Percentiles rank a stretch among this genome's conserved stretches.
These are phyloP conservation scores for Metroxylon sagu DNA, from an alignment of 176 grass and related monocot species.

Conservation along the genomic window DNA sequence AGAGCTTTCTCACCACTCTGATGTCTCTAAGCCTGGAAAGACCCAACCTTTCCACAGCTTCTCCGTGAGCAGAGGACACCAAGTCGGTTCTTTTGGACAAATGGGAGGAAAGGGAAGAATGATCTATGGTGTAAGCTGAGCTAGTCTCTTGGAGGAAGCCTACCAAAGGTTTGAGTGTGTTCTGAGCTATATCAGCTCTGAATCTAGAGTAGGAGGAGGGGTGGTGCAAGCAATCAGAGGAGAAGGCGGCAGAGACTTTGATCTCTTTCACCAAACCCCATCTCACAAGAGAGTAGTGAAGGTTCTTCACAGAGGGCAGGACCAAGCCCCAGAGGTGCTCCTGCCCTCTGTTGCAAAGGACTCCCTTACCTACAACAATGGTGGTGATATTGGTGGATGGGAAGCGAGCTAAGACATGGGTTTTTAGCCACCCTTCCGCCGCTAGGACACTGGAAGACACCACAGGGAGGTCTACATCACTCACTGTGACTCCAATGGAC, in stretches of 20 bases:
- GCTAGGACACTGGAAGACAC: slow-evolving; percentile 26
- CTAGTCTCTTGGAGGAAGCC: not conserved
- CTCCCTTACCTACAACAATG: slow-evolving; percentile 18
- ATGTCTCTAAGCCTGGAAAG: not conserved
- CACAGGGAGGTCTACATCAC: slow-evolving; percentile 14
- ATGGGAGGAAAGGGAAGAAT: not conserved
- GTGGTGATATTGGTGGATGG: slow-evolving; percentile 22
- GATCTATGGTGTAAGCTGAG: not conserved
- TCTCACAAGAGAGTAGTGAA: slow-evolving; percentile 30
- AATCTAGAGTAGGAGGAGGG: too few species aligned
- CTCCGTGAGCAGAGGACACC: not conserved
- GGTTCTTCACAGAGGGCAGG: slow-evolving; percentile 20
- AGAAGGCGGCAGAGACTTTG: slow-evolving; percentile 13
- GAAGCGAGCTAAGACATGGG: slow-evolving; percentile 28
- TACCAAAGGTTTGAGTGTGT: not conserved
- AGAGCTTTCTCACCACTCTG: slow-evolving; percentile 3
- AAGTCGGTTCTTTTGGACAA: too few species aligned
- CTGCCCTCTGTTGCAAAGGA: slow-evolving; percentile 18
- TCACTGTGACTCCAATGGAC: slow-evolving; percentile 20
- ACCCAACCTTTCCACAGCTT: slow-evolving; percentile 8
- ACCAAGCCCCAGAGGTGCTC: slow-evolving; percentile 4
- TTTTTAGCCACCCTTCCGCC: slow-evolving; percentile 36
- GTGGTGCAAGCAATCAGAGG: slow-evolving; percentile 3
- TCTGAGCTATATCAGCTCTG: too few species aligned
- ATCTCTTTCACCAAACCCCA: slow-evolving; percentile 30